Evolutionary conservation across 75 land plant genomes (phyloP), one percentile per base, ranked within the genome.

Genomic region (Cryptomeria japonica): DNA sequence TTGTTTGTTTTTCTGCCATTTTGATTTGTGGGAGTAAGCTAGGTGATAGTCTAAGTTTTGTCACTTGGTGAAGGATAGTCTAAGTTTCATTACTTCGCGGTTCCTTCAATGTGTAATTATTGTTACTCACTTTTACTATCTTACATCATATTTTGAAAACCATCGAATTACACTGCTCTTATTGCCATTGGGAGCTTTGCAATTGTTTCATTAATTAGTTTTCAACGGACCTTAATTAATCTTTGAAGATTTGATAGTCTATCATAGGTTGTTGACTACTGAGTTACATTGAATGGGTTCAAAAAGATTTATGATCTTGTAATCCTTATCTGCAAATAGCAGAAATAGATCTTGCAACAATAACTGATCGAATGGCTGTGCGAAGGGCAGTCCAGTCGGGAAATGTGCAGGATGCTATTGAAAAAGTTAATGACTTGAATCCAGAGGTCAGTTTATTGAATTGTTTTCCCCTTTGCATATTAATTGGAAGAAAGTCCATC

Each of bases 391-490:
- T 97, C 42, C 98, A 96, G 85, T 93, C 92, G 86, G 99, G 99
- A 25, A 94, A 97, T 89, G 95, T 97, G 88, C 93, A 96, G 92
- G 99, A 97, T 90, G 99, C 99, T 7, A 97, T 97, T 85, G 98
- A 97, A 89, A 97, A 94, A 91, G 98, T 97, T 49, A 97, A 97
- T 87, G 99, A 97, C 87, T 87, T 97, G 93, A 97, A 97, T 90
- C 99, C 99, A 77, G 97, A 95, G 99, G 99, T 97, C 34, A 31
- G 53, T 82, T 46, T 46, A 82, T 82, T 46, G 46, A 32, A 82
- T 82, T 78, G 80, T 39, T 38, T 78, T 78, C 19, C 77, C 83
- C 6, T 80, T n/a, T 44, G 32, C 49, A 46, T 32, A 46, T 82
- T 18, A 10, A 15, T 25, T 46, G 84, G 42, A 82, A 82, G 51